These are phyloP conservation scores for Cryptosporidium andersoni DNA, from an alignment of 169 alveolate species.

Conservation along the genomic window DNA sequence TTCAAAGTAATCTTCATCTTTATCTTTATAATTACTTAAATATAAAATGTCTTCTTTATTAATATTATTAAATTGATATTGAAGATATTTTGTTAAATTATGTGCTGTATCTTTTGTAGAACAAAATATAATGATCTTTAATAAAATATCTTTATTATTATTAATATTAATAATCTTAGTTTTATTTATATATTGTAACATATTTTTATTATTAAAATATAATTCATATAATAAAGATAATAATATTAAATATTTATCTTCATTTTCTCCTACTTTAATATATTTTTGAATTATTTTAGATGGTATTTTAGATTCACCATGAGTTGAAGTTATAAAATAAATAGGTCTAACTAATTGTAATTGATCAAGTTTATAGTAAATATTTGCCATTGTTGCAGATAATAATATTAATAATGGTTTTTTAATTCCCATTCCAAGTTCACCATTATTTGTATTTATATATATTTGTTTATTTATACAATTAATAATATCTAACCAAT, in stretches of 20 bases:
- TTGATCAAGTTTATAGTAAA: constrained; percentile 27
- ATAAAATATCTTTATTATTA: no score
- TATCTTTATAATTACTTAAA: not conserved
- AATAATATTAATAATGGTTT: constrained; percentile 20
- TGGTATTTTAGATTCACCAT: constrained; percentile 58
- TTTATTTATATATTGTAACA: not conserved
- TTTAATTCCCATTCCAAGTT: constrained; percentile 15
- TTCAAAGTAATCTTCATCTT: not conserved
- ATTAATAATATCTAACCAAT: constrained; percentile 46
- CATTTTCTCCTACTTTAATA: constrained; percentile 27
- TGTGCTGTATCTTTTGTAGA: constrained; percentile 44
- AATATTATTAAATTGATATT: constrained; percentile 2
- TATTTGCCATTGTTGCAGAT: constrained; percentile 54
- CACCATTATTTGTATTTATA: constrained; percentile 14
- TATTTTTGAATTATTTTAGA: constrained; percentile 48
- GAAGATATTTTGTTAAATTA: constrained; percentile 31
- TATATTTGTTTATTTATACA: constrained; percentile 4
- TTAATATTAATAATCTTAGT: no score
- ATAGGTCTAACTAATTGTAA: constrained; percentile 31
- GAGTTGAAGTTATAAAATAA: constrained; percentile 40
- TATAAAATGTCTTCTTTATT: constrained; percentile 1
- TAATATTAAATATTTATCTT: constrained; percentile 13
- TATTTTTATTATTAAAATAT: not conserved
- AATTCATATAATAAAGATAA: constrained; percentile 43
- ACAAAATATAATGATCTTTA: constrained; percentile 32